Base-by-base conservation (phyloP, 495 filamentous ascomycete species). In the Aspergillus leporis region DNA sequence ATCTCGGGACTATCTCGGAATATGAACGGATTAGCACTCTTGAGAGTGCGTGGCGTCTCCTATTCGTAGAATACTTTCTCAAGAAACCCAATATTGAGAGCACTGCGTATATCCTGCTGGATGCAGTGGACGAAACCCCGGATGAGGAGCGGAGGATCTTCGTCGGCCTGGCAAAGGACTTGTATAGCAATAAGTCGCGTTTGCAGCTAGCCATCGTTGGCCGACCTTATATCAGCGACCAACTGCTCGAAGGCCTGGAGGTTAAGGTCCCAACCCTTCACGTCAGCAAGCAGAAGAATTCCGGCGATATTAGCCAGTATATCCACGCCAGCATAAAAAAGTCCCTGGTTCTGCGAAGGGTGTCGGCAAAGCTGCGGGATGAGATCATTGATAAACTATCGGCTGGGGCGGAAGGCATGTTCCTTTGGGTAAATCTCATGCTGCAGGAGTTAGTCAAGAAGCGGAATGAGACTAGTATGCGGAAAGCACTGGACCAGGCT, bases 391-490 rank as follows among this genome's bases (percentile, higher is more conserved):
- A 63, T 16, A 70, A 55, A n/a, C 58, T 74, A 21, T 65, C 60
- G 9, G 55, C 62, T 25, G 64, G 61, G 3, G 72, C 71, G 1
- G 59, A 72, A 45, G 74, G 74, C 12, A 72, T 77, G 64, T 77
- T 77, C 56, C 61, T 75, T 1, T 71, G 71, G 68, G 72, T 69
- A 12, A 63, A 71, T 38, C 61, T 75, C 3, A 74, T 74, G 67
- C 31, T 74, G 25, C 57, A 67, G 19, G 70, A 74, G 53, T 41
- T 77, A n/a, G 49, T 56, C 12, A 65, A 66, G 48, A 68, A 69
- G 63, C 61, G 64, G 6, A 56, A 58, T 38, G 65, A 64, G 14
- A 49, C 48, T 18, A 55, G 56, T 12, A 74, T 77, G 13, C 63
- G 61, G 22, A 65, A 67, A 18, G 55, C 53, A 2, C 64, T 77